Conservation (phyloP, 1,284 basidiomycete species). For the Baeospora myosura region DNA sequence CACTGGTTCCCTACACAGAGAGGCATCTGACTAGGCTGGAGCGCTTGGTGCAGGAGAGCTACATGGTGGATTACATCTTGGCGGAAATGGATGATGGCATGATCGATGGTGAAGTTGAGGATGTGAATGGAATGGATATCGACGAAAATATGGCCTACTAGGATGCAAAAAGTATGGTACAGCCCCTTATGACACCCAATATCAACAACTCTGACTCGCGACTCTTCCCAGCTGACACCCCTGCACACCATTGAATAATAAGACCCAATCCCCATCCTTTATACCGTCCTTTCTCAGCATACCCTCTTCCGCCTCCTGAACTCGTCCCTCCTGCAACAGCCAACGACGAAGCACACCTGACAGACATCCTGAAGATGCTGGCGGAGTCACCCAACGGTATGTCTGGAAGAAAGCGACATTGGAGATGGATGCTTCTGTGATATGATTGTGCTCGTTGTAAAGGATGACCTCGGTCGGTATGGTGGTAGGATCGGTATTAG, state of each 20-base stretch:
- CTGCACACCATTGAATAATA: constrained; percentile 64
- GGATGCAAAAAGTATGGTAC: too few species aligned
- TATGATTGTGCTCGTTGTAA: constrained; percentile 38
- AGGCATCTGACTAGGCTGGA: constrained; percentile 85
- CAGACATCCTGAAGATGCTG: constrained; percentile 54
- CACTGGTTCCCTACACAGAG: constrained; percentile 89
- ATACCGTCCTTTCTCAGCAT: constrained; percentile 37
- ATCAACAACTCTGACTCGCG: too few species aligned
- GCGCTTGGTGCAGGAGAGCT: constrained; percentile 85
- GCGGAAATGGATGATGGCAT: constrained; percentile 87
- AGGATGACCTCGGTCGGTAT: too few species aligned
- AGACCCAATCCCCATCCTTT: constrained; percentile 50
- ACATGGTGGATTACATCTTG: constrained; percentile 87
- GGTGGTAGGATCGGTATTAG: constrained; percentile 19
- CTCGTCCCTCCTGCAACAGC: constrained; percentile 51
- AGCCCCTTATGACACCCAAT: too few species aligned
- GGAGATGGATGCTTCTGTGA: constrained; percentile 62
- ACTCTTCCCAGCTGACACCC: constrained; percentile 60
- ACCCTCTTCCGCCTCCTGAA: constrained; percentile 37
- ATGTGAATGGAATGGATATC: constrained; percentile 41
- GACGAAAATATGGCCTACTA: too few species aligned
- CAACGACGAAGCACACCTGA: constrained; percentile 59
- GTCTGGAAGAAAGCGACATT: constrained; percentile 60
- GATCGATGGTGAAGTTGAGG: constrained; percentile 36
- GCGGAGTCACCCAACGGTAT: constrained; percentile 58